Base-by-base conservation (phyloP, 495 filamentous ascomycete genomes). In the Talaromyces borbonicus region DNA sequence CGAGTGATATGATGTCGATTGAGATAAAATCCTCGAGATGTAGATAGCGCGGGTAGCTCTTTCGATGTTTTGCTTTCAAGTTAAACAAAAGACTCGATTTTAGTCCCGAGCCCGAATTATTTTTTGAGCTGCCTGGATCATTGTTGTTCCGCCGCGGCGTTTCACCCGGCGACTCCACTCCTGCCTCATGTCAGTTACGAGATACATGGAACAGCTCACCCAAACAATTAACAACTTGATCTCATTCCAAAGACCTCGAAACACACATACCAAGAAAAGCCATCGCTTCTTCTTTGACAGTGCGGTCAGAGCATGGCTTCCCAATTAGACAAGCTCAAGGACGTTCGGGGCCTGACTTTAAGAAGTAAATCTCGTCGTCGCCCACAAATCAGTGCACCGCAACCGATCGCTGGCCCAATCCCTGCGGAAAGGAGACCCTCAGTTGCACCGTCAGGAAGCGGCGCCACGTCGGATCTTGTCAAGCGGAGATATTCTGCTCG, bases 401-500 rank as follows among this genome's bases (percentile, higher is more conserved):
- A 82, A 51, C 84, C 87, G 61, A 88, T 93, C 50, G 81, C 80
- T 19, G 77, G 68, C 32, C 81, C 77, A 37, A 75, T 82, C 20
- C 66, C 69, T 27, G 16, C 22, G 2, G 43, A 46, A 36, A 24
- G 30, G 49, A 43, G 44, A 15, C 57, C 55, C 9, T 64, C 57
- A 20, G 63, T 64, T 38, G 54, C 57, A 41, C 56, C 55, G 40
- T 59, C 57, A 27, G 55, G 55, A 45, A 65, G 57, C 35, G 64
- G 61, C 56, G 49, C 85, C 67, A 95, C 90, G 3, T 82, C 87
- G 16, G 93, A 99, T 62, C 70, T 97, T 39, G 93, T 99, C 40
- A 97, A 97, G 65, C 73, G 86, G 47, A 73, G 92, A 46, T 97
- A 96, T 62, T 97, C 92, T 14, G 88, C 88, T 23, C 78, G 90